Evolutionary conservation across 2,329 filamentous ascomycete genomes (phyloP).

Genomic region (Aspergillus sp.): DNA sequence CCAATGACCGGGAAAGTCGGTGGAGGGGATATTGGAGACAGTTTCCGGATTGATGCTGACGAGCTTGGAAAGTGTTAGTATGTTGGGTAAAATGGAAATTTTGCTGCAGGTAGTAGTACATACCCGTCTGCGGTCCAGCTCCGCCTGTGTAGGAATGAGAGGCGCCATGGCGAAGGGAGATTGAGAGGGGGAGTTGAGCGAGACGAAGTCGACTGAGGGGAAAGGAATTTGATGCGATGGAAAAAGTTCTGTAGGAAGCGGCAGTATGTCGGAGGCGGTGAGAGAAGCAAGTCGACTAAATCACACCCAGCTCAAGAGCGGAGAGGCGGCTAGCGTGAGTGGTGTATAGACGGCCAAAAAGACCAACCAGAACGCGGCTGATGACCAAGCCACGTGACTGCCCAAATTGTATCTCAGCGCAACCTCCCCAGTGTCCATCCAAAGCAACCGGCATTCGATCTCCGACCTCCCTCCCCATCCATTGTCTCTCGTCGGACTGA

Average conservation of each 20-base stretch:
- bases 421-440: slow-evolving; percentile 29
- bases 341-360: slow-evolving; percentile 15
- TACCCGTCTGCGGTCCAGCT: slow-evolving; percentile 45
- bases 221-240: slow-evolving; percentile 21
- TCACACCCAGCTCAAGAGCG: neutral
- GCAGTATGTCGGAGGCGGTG: slow-evolving; percentile 30
- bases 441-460: slow-evolving; percentile 20
- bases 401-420: slow-evolving; percentile 33
- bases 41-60: slow-evolving; percentile 87
- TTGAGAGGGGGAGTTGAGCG: slow-evolving; percentile 14
- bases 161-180: slow-evolving; percentile 43
- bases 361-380: slow-evolving; percentile 33
- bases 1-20: slow-evolving; percentile 88
- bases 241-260: slow-evolving; percentile 32
- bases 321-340: slow-evolving; percentile 5
- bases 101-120: neutral
- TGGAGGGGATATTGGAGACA: slow-evolving; percentile 82
- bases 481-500: slow-evolving; percentile 35
- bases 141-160: slow-evolving; percentile 40
- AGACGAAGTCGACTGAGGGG: slow-evolving; percentile 22
- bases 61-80: slow-evolving; percentile 53
- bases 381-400: slow-evolving; percentile 38
- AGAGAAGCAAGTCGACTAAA: slow-evolving; percentile 14
- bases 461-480: slow-evolving; percentile 20
- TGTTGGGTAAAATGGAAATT: slow-evolving; percentile 1